These are phyloP conservation scores for Solanum hybrid DNA, from an alignment of 305 asterid species.

Conservation along the genomic window DNA sequence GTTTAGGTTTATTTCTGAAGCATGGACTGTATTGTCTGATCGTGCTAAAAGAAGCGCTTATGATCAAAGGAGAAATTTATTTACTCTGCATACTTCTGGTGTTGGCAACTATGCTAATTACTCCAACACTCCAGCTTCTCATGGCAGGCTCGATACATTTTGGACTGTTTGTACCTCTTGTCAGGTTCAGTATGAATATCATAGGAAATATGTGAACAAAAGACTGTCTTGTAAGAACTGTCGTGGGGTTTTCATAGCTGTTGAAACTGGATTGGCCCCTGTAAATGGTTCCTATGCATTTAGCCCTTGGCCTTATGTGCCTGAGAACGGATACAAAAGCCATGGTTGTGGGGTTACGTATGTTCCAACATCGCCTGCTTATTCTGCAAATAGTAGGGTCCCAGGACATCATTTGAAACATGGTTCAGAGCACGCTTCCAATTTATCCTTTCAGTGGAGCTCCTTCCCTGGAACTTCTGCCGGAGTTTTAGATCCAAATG, in stretches of 20 bases:
- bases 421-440: constrained; percentile 49
- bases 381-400: constrained; percentile 47
- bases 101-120: constrained; percentile 32
- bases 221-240: constrained; percentile 88
- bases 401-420: constrained; percentile 49
- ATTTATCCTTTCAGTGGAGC: constrained; percentile 62
- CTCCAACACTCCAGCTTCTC: constrained; percentile 45
- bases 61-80: constrained; percentile 58
- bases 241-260: constrained; percentile 80
- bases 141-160: constrained; percentile 57
- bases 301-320: constrained; percentile 43
- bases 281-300: constrained; percentile 57
- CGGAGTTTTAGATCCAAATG: constrained; percentile 50
- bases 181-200: constrained; percentile 86
- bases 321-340: constrained; percentile 60
- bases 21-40: constrained; percentile 20
- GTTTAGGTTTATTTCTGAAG: constrained; percentile 18
- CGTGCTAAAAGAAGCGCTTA: constrained; percentile 34
- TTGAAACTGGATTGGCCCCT: constrained; percentile 81
- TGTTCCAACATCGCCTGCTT: constrained; percentile 45
- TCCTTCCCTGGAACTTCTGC: constrained; percentile 43
- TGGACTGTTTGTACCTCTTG: constrained; percentile 95
- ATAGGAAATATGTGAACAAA: constrained; percentile 74
- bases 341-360: constrained; percentile 39
- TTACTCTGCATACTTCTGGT: constrained; percentile 34